phyloP scores from a whole-genome alignment of 1,139 yeast species.

The Scheffersomyces illinoinensis region DNA sequence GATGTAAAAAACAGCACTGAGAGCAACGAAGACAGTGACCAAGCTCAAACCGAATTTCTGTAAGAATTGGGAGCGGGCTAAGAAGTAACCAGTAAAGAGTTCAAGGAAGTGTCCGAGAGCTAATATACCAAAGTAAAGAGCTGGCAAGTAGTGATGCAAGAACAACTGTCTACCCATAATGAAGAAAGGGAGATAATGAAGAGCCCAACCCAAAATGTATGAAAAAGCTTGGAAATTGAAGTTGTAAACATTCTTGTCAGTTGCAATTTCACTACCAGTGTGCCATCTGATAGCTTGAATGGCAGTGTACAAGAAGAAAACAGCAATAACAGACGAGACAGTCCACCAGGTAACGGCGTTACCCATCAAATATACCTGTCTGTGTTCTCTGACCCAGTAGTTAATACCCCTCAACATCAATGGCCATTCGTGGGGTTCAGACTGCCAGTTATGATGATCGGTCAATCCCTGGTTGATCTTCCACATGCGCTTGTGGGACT shows the following conservation, averaged over 20 bases:
- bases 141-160: constrained; percentile 90
- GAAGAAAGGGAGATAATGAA: constrained; percentile 86
- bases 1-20: constrained; percentile 56
- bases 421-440: constrained; percentile 90
- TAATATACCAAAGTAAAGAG: constrained; percentile 84
- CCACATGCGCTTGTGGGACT: constrained; percentile 91
- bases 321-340: constrained; percentile 57
- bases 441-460: constrained; percentile 84
- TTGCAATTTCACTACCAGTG: constrained; percentile 50
- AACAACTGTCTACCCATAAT: constrained; percentile 94
- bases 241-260: constrained; percentile 59
- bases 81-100: constrained; percentile 51
- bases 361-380: constrained; percentile 85
- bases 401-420: constrained; percentile 86
- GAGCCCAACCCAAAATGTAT: constrained; percentile 76
- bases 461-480: constrained; percentile 80
- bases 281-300: constrained; percentile 77
- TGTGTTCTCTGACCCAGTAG: constrained; percentile 82
- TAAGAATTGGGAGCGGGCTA: constrained; percentile 35
- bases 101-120: constrained; percentile 84
- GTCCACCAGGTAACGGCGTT: constrained; percentile 92
- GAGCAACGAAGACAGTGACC: constrained; percentile 49
- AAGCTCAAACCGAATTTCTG: constrained; percentile 44
- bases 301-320: constrained; percentile 54
- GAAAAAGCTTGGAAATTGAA: constrained; percentile 72